Evolutionary conservation across 83 land plant species (phyloP).

Genomic region (Diphasiastrum complanatum): DNA sequence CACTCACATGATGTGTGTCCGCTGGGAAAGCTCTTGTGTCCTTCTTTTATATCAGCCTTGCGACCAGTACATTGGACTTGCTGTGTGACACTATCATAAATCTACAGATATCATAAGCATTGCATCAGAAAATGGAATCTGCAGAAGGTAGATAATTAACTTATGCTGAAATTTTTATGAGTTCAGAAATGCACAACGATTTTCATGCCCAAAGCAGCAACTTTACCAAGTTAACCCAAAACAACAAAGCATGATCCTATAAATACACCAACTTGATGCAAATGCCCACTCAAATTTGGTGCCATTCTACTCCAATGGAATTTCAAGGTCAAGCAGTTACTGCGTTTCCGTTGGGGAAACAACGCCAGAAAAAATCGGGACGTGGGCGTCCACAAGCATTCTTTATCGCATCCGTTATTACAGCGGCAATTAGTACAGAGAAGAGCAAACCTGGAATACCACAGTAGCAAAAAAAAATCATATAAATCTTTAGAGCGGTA

Average conservation of each 20-base stretch:
- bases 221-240: too few relatives aligned
- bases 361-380: slow-evolving; percentile 81
- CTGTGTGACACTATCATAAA: slow-evolving; percentile 32
- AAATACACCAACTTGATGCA: too few relatives aligned
- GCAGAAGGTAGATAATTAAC: too few relatives aligned
- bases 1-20: too few relatives aligned
- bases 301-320: too few relatives aligned
- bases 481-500: too few relatives aligned
- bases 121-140: neutral
- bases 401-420: slow-evolving; percentile 65
- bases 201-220: too few relatives aligned
- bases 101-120: slow-evolving; percentile 19
- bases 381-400: slow-evolving; percentile 77
- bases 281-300: too few relatives aligned
- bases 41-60: neutral
- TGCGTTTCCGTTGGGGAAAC: slow-evolving; percentile 76
- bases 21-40: slow-evolving; percentile 1
- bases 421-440: slow-evolving; percentile 54
- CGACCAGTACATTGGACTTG: slow-evolving; percentile 51
- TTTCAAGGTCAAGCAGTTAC: slow-evolving; percentile 26
- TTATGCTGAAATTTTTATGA: too few relatives aligned
- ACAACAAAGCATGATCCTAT: too few relatives aligned
- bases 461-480: too few relatives aligned
- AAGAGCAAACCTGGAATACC: slow-evolving; percentile 52
- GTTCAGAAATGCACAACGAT: too few relatives aligned